These are phyloP conservation scores for Cercospora zeae-maydis DNA, from an alignment of 2,329 filamentous ascomycete species.

Conservation along the genomic window DNA sequence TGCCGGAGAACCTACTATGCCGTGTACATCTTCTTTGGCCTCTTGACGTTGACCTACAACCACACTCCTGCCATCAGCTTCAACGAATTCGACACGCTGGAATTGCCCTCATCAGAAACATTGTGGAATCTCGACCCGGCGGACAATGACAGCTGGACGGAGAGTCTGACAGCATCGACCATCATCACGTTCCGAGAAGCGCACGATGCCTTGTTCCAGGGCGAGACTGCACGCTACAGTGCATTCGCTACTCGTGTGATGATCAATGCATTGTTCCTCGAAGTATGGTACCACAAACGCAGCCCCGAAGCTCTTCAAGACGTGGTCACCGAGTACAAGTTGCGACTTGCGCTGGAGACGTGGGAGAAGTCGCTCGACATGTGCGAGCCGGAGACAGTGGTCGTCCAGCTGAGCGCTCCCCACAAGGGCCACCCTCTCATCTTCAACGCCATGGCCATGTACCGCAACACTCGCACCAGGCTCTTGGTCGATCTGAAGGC, in stretches of 20 bases:
- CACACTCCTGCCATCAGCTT: conserved; percentile 97
- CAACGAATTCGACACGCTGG: conserved; percentile 92
- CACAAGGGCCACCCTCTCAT: conserved; percentile 95
- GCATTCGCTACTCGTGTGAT: conserved; percentile 96
- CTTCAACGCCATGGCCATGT: conserved; percentile 97
- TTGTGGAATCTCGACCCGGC: conserved; percentile 82
- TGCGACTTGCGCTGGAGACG: conserved; percentile 91
- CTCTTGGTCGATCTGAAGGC: conserved; percentile 93
- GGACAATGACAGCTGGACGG: conserved; percentile 80
- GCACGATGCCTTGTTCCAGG: conserved; percentile 93
- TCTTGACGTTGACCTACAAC: conserved; percentile 93
- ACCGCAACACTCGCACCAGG: conserved; percentile 85
- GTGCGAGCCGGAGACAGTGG: conserved; percentile 84
- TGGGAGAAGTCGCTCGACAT: conserved; percentile 96
- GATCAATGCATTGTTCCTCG: conserved; percentile 97
- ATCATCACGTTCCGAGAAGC: conserved; percentile 88
- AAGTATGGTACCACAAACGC: conserved; percentile 98
- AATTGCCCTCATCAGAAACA: conserved; percentile 88
- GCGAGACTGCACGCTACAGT: conserved; percentile 84
- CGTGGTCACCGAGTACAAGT: conserved; percentile 96
- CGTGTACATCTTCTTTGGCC: conserved; percentile 97
- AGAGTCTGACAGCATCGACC: conserved; percentile 66
- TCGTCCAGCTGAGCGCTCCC: conserved; percentile 85
- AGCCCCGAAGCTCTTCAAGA: conserved; percentile 97
- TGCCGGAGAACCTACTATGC: conserved; percentile 96